A percentile compares a stretch with the other conserved stretches of the same genome.
phyloP scores from a whole-genome alignment of 139 green algal genomes.

The Astrephomene gubernaculifera region DNA sequence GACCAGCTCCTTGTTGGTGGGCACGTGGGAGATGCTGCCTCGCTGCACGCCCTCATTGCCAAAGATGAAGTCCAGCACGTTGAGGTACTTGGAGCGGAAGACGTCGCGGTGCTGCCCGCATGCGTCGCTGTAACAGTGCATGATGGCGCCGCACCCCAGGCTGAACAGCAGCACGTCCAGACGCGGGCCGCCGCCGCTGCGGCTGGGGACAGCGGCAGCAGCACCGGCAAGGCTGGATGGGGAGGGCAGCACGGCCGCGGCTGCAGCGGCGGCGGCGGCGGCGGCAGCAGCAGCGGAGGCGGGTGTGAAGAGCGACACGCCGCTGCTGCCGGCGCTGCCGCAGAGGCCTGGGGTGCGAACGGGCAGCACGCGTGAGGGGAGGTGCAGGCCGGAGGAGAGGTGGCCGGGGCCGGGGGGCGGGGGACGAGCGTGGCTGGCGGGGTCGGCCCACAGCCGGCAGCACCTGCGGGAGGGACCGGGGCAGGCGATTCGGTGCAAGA shows the following conservation, averaged over 20 bases:
- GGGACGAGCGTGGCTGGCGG: neutral
- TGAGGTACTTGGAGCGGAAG: constrained; percentile 94
- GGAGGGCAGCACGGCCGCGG: neutral
- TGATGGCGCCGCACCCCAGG: constrained; percentile 81
- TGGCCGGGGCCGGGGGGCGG: neutral
- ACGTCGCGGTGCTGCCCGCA: constrained; percentile 77
- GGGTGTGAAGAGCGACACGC: too few species aligned
- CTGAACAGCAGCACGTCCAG: constrained; percentile 89
- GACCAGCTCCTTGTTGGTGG: constrained; percentile 74
- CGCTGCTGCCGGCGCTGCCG: too few species aligned
- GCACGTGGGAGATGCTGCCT: constrained; percentile 74
- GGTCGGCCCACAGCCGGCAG: constrained; percentile 23
- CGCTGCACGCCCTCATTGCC: constrained; percentile 77
- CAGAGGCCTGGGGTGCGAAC: neutral
- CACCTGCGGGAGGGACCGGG: neutral
- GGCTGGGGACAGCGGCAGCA: neutral
- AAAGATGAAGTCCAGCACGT: constrained; percentile 94
- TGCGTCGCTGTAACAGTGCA: constrained; percentile 76
- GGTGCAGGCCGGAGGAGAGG: neutral
- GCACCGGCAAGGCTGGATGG: neutral
- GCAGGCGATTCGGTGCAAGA: neutral
- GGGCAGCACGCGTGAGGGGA: neutral
- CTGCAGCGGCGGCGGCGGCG: neutral
- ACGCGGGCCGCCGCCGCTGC: constrained; percentile 60
- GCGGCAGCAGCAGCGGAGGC: neutral